Percentiles rank a stretch among this genome's conserved stretches.
Evolutionary conservation across 2,329 filamentous ascomycete species (phyloP).

Genomic region (Ascochyta lentis): DNA sequence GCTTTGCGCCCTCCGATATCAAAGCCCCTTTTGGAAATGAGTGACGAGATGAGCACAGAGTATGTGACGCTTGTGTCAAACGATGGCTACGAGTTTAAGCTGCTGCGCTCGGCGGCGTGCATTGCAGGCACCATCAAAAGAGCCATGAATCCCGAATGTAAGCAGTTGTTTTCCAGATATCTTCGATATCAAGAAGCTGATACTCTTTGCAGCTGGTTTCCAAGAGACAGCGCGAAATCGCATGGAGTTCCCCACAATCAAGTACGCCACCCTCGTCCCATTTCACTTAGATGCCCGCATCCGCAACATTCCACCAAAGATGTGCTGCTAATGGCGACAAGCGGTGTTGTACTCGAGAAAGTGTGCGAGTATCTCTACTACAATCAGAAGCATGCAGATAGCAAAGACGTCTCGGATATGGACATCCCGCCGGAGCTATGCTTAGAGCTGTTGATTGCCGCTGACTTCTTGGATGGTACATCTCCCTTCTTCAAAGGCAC

Average conservation of each 20-base stretch:
- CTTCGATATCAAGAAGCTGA: neutral
- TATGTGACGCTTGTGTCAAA: conserved; percentile 79
- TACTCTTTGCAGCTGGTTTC: conserved; percentile 62
- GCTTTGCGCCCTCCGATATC: neutral
- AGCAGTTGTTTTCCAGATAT: conserved; percentile 24
- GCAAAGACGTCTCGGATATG: conserved; percentile 78
- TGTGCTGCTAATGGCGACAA: conserved; percentile 44
- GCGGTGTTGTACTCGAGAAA: conserved; percentile 77
- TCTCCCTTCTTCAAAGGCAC: neutral
- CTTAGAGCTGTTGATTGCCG: conserved; percentile 77
- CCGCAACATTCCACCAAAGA: neutral
- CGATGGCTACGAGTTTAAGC: conserved; percentile 79
- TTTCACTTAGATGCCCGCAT: neutral
- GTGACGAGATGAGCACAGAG: conserved; percentile 56
- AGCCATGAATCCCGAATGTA: conserved; percentile 75
- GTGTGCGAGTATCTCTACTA: conserved; percentile 86
- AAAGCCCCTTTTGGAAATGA: conserved; percentile 22
- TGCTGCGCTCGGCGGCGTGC: conserved; percentile 73
- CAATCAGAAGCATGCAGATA: conserved; percentile 74
- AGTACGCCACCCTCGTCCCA: conserved; percentile 55
- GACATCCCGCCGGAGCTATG: conserved; percentile 81
- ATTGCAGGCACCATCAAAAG: conserved; percentile 75
- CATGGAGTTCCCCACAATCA: conserved; percentile 75
- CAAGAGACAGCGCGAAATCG: conserved; percentile 68
- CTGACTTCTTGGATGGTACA: conserved; percentile 69